A percentile compares a stretch with the other conserved stretches of the same genome.
Evolutionary conservation across 768 basidiomycete genomes (phyloP).

Genomic region (Hemileccinum rubropunctum): DNA sequence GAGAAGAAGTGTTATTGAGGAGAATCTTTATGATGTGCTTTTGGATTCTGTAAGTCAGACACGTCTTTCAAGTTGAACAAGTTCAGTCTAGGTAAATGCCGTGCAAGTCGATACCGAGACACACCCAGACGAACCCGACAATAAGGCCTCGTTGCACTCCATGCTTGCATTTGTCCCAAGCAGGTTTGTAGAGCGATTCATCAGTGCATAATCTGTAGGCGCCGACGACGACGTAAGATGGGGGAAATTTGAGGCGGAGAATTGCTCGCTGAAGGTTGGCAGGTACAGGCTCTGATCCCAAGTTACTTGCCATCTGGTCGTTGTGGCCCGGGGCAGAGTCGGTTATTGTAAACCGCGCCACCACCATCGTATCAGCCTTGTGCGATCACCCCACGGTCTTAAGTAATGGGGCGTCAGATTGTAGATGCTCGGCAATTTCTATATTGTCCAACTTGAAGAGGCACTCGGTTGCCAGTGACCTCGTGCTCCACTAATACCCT

Average conservation of each 20-base stretch:
- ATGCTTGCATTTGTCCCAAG: conserved; percentile 85
- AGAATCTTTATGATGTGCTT: conserved; percentile 52
- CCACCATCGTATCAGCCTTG: too few relatives aligned
- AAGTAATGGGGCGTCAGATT: not conserved
- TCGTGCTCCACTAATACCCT: not conserved
- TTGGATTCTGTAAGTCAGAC: conserved; percentile 72
- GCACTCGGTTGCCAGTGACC: too few relatives aligned
- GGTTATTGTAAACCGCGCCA: too few relatives aligned
- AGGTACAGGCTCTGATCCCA: conserved; percentile 36
- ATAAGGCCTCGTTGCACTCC: conserved; percentile 66
- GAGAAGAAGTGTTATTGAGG: conserved; percentile 24
- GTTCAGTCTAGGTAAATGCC: not conserved
- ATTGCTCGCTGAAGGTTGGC: conserved; percentile 49
- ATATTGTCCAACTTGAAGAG: not conserved
- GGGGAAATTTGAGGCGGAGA: conserved; percentile 68
- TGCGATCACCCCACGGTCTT: too few relatives aligned
- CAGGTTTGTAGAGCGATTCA: conserved; percentile 61
- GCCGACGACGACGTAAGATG: conserved; percentile 83
- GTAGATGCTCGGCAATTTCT: conserved; percentile 1
- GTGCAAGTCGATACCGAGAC: conserved; percentile 12
- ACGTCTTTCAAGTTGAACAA: conserved; percentile 48
- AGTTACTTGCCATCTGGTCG: not conserved
- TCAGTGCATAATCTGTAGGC: conserved; percentile 81
- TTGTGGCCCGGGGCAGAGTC: too few relatives aligned
- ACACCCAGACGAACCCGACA: conserved; percentile 71